Conservation (phyloP, 441 rosid species). For the Bocquillonia castaneifolia region DNA sequence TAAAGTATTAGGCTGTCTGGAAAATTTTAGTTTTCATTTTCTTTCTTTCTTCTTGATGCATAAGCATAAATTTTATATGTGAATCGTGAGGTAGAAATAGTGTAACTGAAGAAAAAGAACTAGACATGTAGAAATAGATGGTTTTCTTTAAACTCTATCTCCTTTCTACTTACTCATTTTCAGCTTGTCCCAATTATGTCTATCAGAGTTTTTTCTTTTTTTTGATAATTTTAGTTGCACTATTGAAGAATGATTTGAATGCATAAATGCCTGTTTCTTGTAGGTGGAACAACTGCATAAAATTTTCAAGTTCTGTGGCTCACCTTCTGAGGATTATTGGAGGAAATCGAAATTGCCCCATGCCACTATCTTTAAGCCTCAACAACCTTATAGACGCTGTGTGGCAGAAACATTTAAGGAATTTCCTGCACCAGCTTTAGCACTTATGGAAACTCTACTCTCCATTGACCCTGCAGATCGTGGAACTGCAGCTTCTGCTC, state of each 20-base stretch:
- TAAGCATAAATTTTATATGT: background rate
- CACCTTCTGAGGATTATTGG: conserved; percentile 95
- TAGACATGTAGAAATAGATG: background rate
- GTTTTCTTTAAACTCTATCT: background rate
- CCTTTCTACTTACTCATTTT: background rate
- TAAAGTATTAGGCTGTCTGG: background rate
- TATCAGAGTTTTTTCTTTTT: background rate
- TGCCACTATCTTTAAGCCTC: conserved; percentile 93
- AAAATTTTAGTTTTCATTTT: background rate
- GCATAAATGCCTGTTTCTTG: conserved; percentile 22
- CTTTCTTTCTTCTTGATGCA: background rate
- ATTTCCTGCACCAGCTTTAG: conserved; percentile 79
- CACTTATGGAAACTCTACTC: conserved; percentile 79
- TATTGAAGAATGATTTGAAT: conserved; percentile 1
- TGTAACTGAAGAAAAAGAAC: no score
- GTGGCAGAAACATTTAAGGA: conserved; percentile 90
- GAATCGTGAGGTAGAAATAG: background rate
- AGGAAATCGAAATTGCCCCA: conserved; percentile 85
- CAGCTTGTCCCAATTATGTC: background rate
- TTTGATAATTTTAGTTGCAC: no score
- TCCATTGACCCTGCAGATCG: conserved; percentile 86
- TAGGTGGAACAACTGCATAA: conserved; percentile 98
- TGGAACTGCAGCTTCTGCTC: conserved; percentile 76
- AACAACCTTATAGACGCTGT: conserved; percentile 80
- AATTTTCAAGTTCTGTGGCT: conserved; percentile 93